These are phyloP conservation scores for Leishmania arabica DNA, from an alignment of 208 protist genomes.

Conservation along the genomic window DNA sequence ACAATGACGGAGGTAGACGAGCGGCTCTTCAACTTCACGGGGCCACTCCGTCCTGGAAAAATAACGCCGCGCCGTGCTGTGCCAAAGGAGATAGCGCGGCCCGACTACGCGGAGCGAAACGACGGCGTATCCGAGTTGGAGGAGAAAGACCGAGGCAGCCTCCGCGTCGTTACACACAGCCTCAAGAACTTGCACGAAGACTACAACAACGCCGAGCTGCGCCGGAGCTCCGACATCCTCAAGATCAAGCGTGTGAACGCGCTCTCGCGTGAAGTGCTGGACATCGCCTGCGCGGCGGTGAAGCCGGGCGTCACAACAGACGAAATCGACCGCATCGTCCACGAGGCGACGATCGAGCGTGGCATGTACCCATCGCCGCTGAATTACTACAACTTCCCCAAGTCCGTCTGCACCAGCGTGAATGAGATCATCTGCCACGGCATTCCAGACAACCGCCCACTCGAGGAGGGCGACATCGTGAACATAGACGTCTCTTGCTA, in stretches of 20 bases:
- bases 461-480: constrained; percentile 98
- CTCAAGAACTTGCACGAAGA: constrained; percentile 83
- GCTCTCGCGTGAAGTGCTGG: constrained; percentile 94
- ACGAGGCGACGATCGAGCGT: constrained; percentile 91
- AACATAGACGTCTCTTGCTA: constrained; percentile 98
- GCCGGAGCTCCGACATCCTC: constrained; percentile 67
- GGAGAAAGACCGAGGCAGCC: constrained; percentile 71
- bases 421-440: constrained; percentile 96
- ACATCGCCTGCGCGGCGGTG: constrained; percentile 92
- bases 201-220: constrained; percentile 77
- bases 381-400: constrained; percentile 98
- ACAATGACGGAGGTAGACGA: constrained; percentile 84
- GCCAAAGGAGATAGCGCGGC: constrained; percentile 67
- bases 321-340: constrained; percentile 96
- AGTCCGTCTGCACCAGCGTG: constrained; percentile 97
- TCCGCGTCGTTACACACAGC: constrained; percentile 70
- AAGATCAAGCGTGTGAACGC: constrained; percentile 91
- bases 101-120: constrained; percentile 88
- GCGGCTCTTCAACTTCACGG: constrained; percentile 83
- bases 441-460: constrained; percentile 95
- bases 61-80: constrained; percentile 86
- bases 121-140: constrained; percentile 78
- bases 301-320: constrained; percentile 96
- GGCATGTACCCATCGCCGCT: constrained; percentile 98
- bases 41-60: constrained; percentile 77